Evolutionary conservation across 108 stramenopile species (phyloP).

Genomic region (Fragilariopsis cylindrus): DNA sequence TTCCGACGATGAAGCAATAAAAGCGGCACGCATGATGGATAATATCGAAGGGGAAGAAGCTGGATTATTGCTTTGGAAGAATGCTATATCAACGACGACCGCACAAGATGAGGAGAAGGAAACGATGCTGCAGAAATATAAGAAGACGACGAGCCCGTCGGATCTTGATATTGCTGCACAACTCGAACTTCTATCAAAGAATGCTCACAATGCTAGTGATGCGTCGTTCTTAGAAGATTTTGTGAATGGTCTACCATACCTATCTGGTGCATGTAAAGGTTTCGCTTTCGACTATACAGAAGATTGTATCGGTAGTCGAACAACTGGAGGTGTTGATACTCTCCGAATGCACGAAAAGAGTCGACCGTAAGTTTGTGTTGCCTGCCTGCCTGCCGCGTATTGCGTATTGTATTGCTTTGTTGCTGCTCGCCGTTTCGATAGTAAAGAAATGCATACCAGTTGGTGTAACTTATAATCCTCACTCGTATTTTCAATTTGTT

Average conservation of each 20-base stretch:
- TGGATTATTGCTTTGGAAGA: neutral
- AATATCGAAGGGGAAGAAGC: neutral
- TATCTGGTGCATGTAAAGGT: slow-evolving; percentile 69
- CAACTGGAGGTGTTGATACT: neutral
- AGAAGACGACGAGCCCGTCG: neutral
- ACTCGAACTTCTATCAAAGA: slow-evolving; percentile 23
- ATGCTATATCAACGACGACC: neutral
- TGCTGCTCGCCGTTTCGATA: too few species aligned
- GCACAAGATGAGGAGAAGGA: neutral
- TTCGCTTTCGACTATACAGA: slow-evolving; percentile 52
- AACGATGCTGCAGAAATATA: neutral
- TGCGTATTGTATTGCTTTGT: too few species aligned
- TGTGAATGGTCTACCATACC: slow-evolving; percentile 36
- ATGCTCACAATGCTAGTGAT: slow-evolving; percentile 52
- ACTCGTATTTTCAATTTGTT: neutral
- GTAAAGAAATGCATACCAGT: too few species aligned
- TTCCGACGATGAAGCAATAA: neutral
- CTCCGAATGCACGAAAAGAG: slow-evolving; percentile 29
- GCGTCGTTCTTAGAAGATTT: slow-evolving; percentile 61
- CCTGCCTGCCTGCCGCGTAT: too few species aligned
- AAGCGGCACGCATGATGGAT: neutral
- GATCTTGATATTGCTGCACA: neutral
- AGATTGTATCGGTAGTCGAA: slow-evolving; percentile 6
- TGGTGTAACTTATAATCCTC: neutral
- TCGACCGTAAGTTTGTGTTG: slow-evolving; percentile 40